Base-by-base conservation (phyloP, 2,329 filamentous ascomycete genomes). In the Polytolypa hystricis region DNA sequence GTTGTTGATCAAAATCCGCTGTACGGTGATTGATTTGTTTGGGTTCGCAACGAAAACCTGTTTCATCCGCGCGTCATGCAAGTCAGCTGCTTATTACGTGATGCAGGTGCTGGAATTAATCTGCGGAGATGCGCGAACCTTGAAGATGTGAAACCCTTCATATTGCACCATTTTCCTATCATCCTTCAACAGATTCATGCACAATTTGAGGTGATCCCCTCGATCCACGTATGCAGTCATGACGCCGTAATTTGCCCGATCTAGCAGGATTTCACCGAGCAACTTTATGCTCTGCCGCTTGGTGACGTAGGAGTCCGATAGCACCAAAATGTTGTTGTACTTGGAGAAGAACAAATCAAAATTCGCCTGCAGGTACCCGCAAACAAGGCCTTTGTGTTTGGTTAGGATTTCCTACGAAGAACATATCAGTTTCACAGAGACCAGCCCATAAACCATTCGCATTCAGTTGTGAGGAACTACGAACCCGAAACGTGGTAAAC, bases 91-190 rank as follows among this genome's bases (percentile, higher is more conserved):
- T n/a, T n/a, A n/a, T n/a, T n/a, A n/a, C n/a, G n/a, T n/a, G n/a
- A n/a, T n/a, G n/a, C n/a, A n/a, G n/a, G n/a, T n/a, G n/a, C n/a
- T n/a, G n/a, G n/a, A n/a, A n/a, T n/a, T n/a, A n/a, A n/a, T n/a
- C 8, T 30, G 15, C 28, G 14, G 9, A n/a, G 18, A 16, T 19
- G 17, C 18, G 41, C 49, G 42, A 53, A 77, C 74, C 69, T 98
- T 98, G 73, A 98, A 98, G 28, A 98, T 89, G 57, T 98, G 91
- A 59, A 98, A 98, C 5, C 87, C 91, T 60, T 98, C 91, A 58
- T 98, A 98, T 62, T 96, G 91, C 43, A 98, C 91, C 87, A 98
- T 98, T 61, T 93, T 91, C 49, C 89, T 77, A 60, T 96, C 89
- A 58, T 96, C 91, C 48, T 86, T 80, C 42, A 98, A 68, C 41